A percentile compares a stretch with the other conserved stretches of the same genome.
Conservation (phyloP, 192 early-diverging fungal species). For the Glomus cerebriforme region DNA sequence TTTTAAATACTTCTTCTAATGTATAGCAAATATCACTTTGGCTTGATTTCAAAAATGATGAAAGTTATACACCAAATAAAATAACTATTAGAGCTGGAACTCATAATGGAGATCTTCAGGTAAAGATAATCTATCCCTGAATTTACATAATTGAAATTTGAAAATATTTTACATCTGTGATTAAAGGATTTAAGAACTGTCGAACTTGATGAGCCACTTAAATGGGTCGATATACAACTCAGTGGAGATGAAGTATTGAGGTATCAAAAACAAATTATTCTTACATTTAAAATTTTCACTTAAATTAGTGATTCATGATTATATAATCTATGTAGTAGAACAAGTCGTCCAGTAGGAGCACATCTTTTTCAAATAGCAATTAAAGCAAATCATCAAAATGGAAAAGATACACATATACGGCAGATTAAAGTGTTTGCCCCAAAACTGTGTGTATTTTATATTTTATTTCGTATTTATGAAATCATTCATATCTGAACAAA, state of each 20-base stretch:
- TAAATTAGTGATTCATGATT: neutral
- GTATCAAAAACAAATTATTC: neutral
- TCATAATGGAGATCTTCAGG: conserved; percentile 63
- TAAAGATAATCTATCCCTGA: conserved; percentile 27
- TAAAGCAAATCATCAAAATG: conserved; percentile 74
- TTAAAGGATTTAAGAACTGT: conserved; percentile 54
- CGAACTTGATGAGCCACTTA: conserved; percentile 60
- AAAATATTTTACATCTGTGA: neutral
- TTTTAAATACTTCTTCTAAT: conserved; percentile 3
- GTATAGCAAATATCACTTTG: conserved; percentile 60
- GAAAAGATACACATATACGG: conserved; percentile 83
- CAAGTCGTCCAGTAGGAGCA: conserved; percentile 56
- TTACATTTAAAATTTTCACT: neutral
- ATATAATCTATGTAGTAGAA: neutral
- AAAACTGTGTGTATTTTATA: conserved; percentile 47
- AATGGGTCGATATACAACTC: conserved; percentile 72
- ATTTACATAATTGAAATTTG: neutral
- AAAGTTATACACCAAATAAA: conserved; percentile 75
- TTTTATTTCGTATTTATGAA: conserved; percentile 2
- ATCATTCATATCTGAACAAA: neutral
- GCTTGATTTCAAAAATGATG: conserved; percentile 77
- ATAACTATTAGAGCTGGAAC: conserved; percentile 72
- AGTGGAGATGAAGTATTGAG: conserved; percentile 42
- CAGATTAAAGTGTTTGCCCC: conserved; percentile 68
- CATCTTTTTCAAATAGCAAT: conserved; percentile 73